These are phyloP conservation scores for Rhynchosporium graminicola DNA, from an alignment of 2,329 filamentous ascomycete species.

Conservation along the genomic window DNA sequence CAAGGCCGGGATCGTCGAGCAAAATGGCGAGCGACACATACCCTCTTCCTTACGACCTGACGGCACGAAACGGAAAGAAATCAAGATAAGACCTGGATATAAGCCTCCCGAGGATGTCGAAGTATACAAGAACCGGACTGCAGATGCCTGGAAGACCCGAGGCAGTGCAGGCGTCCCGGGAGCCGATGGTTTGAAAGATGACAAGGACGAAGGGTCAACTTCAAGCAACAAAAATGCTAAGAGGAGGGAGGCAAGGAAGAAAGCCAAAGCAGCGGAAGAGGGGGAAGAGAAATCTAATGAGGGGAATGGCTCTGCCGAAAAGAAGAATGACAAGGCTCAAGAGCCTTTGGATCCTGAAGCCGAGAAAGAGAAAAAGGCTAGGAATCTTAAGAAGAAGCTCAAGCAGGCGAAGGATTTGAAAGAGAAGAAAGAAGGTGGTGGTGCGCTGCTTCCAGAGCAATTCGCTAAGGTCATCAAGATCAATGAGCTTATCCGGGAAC, in stretches of 20 bases:
- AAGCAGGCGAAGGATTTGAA: constrained; percentile 89
- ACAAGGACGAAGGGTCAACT: constrained; percentile 49
- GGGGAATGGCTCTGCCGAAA: constrained; percentile 24
- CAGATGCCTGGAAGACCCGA: constrained; percentile 80
- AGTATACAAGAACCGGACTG: constrained; percentile 90
- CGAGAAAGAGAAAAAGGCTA: constrained; percentile 89
- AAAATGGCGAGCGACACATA: constrained; percentile 79
- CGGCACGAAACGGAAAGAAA: constrained; percentile 89
- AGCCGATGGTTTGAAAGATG: constrained; percentile 58
- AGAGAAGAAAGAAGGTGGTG: constrained; percentile 86
- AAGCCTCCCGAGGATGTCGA: constrained; percentile 93
- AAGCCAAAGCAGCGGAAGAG: constrained; percentile 48
- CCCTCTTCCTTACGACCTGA: constrained; percentile 85
- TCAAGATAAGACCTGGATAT: constrained; percentile 91
- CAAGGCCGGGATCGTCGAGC: constrained; percentile 74
- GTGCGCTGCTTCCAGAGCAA: constrained; percentile 84
- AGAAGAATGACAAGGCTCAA: constrained; percentile 37
- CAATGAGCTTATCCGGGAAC: constrained; percentile 84
- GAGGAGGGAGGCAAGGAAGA: constrained; percentile 65
- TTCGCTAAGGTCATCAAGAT: constrained; percentile 98
- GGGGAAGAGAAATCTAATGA: constrained; percentile 47
- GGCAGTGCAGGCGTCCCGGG: constrained; percentile 73
- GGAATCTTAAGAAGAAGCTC: constrained; percentile 90
- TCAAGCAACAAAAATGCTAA: constrained; percentile 86
- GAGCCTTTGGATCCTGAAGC: constrained; percentile 65